Conservation (phyloP, 2,329 filamentous ascomycete species). For the Phialemoniopsis sp. region DNA sequence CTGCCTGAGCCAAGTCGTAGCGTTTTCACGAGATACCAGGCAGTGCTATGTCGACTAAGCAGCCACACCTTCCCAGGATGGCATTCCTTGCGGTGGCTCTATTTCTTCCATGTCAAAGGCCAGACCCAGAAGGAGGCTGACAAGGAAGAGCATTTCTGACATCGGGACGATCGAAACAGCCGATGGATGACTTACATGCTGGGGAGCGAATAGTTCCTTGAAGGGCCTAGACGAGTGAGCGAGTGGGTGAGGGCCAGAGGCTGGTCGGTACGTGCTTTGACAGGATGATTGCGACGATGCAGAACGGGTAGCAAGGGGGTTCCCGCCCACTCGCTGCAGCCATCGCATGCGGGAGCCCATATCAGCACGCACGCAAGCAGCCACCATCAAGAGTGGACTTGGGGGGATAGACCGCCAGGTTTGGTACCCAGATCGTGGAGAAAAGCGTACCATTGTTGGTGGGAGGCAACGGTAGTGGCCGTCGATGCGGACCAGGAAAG, state of each 20-base stretch:
- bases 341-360: background rate
- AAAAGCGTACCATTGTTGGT: background rate
- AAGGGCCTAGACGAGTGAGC: background rate
- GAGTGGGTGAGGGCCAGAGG: background rate
- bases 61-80: too few species aligned
- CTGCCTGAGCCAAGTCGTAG: too few species aligned
- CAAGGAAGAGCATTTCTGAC: too few species aligned
- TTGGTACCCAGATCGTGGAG: background rate
- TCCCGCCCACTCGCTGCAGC: background rate
- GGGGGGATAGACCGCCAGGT: background rate
- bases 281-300: background rate
- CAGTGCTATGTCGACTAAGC: too few species aligned
- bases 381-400: background rate
- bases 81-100: too few species aligned
- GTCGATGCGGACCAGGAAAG: background rate
- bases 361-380: too few species aligned
- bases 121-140: too few species aligned
- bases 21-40: too few species aligned
- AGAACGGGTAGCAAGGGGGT: background rate
- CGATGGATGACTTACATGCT: background rate
- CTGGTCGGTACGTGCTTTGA: too few species aligned
- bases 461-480: background rate
- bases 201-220: background rate
- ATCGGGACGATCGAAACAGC: background rate
- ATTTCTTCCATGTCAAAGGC: too few species aligned